Evolutionary conservation across 495 filamentous ascomycete genomes (phyloP), one percentile per base, ranked within the genome.

Genomic region (Podospora pseudocomata): DNA sequence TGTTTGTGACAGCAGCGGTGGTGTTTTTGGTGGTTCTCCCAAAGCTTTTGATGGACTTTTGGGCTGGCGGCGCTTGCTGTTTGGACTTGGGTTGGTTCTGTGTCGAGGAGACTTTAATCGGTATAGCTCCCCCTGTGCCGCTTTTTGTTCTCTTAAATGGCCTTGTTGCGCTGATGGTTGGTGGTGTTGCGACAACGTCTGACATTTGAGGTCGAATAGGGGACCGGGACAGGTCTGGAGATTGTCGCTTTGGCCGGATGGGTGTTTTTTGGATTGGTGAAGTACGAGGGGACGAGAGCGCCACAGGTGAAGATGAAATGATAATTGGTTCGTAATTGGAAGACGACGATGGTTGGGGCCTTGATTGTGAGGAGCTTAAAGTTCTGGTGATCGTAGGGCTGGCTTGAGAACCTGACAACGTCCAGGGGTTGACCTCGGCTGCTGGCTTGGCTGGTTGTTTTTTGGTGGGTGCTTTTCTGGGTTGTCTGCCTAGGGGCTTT

Each of bases 271-370:
- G 67, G 0, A 55, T 57, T 20, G 5, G 6, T 60, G 32, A 27
- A 11, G 60, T 16, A 30, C 67, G 20, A 74, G 77, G 66, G 66
- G 77, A 72, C 67, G 72, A 26, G 59, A 70, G 57, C 27, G 56
- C 57, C 66, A 71, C 69, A 19, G 82, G 81, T 65, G 81, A 83
- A 61, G 81, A 83, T 32, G 77, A 76, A 72, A 83, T 79, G 67
- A 77, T 32, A 68, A 84, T 82, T 18, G 81, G 70, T 55, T 80
- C 73, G 44, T 65, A 16, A 26, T 44, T 23, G 39, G 53, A 58
- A 55, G 56, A 66, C 13, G 68, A n/a, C 34, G 23, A 13, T 20
- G 11, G 55, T 44, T 65, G 71, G 56, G 56, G 71, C 64, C 57
- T 67, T 49, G 64, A 63, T 26, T 44, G 65, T 1, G 62, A 63